Percentiles rank a stretch among this genome's conserved stretches.
phyloP scores from a whole-genome alignment of 805 yeast genomes.

The Wickerhamomyces subpelliculosus region DNA sequence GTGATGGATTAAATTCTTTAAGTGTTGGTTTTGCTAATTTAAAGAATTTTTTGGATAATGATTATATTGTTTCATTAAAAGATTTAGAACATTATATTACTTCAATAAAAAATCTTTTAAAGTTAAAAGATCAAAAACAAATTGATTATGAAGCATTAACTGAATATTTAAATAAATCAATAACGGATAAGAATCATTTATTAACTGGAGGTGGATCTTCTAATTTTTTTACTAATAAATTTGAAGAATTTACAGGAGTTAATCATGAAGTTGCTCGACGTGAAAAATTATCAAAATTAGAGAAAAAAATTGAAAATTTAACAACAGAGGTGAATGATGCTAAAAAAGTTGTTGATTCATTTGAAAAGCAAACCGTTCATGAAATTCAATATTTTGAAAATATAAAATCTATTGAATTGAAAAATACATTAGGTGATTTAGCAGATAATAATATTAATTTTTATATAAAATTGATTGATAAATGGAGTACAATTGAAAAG shows the following conservation, averaged over 20 bases:
- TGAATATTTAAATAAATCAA: slow-evolving; percentile 69
- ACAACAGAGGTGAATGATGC: slow-evolving; percentile 45
- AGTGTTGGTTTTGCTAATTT: slow-evolving; percentile 36
- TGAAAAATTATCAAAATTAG: slow-evolving; percentile 45
- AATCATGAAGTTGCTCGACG: slow-evolving; percentile 50
- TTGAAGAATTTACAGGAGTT: slow-evolving; percentile 58
- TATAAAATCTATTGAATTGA: slow-evolving; percentile 73
- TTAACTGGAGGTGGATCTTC: slow-evolving; percentile 46
- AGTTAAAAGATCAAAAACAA: slow-evolving; percentile 83
- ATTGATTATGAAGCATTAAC: slow-evolving; percentile 83
- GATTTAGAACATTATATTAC: slow-evolving; percentile 80
- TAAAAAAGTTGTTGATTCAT: slow-evolving; percentile 41
- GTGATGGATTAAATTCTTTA: slow-evolving; percentile 38
- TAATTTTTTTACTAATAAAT: slow-evolving; percentile 46
- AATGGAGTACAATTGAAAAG: slow-evolving; percentile 58
- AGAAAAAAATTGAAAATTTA: slow-evolving; percentile 40
- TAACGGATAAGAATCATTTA: slow-evolving; percentile 52
- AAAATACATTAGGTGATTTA: slow-evolving; percentile 59
- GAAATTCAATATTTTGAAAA: slow-evolving; percentile 67
- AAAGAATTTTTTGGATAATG: slow-evolving; percentile 57
- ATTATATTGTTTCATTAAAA: slow-evolving; percentile 73
- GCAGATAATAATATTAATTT: slow-evolving; percentile 73
- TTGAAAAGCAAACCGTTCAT: slow-evolving; percentile 49
- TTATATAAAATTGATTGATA: slow-evolving; percentile 58
- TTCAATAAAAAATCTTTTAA: slow-evolving; percentile 61